Conservation (phyloP, 192 early-diverging fungal genomes). For the Backusella sp. region DNA sequence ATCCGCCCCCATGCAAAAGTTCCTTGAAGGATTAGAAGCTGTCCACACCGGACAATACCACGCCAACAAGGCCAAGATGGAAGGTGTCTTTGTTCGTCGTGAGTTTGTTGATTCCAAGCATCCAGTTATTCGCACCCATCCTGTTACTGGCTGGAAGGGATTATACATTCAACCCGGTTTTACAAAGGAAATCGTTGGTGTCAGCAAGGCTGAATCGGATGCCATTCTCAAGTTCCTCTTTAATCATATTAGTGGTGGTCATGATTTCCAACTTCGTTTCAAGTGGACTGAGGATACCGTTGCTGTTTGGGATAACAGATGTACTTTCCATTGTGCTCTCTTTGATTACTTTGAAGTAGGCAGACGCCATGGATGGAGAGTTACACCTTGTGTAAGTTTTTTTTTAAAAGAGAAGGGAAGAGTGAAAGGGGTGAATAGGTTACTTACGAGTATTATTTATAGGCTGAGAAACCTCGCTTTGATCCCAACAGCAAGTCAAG, state of each 20-base stretch:
- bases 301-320: slow-evolving; percentile 68
- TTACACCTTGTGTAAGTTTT: slow-evolving; percentile 13
- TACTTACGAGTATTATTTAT: background rate
- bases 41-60: slow-evolving; percentile 26
- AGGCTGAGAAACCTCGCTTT: slow-evolving; percentile 23
- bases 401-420: background rate
- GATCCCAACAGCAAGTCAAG: slow-evolving; percentile 31
- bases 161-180: slow-evolving; percentile 63
- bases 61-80: background rate
- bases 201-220: slow-evolving; percentile 50
- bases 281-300: slow-evolving; percentile 55
- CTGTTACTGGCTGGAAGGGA: slow-evolving; percentile 65
- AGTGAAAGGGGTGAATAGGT: background rate
- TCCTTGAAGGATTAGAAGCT: slow-evolving; percentile 27
- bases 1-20: slow-evolving; percentile 12
- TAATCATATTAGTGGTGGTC: slow-evolving; percentile 44
- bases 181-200: slow-evolving; percentile 53
- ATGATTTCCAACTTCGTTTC: slow-evolving; percentile 57
- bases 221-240: slow-evolving; percentile 54
- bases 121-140: slow-evolving; percentile 62
- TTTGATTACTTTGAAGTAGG: slow-evolving; percentile 13
- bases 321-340: slow-evolving; percentile 46
- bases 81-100: slow-evolving; percentile 20
- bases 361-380: slow-evolving; percentile 29
- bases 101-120: slow-evolving; percentile 35